These are phyloP conservation scores for Mycena albidolilacea DNA, from an alignment of 768 basidiomycete species.

Conservation along the genomic window DNA sequence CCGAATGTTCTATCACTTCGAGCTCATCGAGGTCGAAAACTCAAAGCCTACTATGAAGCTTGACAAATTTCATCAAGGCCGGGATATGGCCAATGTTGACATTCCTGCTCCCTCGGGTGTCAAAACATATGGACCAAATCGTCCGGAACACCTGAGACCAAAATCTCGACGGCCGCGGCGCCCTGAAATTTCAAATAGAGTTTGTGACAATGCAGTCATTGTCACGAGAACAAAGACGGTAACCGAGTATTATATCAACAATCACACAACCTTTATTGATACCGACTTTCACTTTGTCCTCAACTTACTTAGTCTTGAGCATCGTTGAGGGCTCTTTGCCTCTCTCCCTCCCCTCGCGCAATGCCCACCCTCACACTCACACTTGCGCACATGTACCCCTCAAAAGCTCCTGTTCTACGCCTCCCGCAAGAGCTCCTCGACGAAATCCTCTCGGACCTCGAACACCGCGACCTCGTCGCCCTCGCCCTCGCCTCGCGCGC, in stretches of 20 bases:
- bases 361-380: slow-evolving; percentile 11
- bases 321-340: not conserved
- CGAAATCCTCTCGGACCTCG: slow-evolving; percentile 61
- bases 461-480: slow-evolving; percentile 59
- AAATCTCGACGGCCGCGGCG: too few species aligned
- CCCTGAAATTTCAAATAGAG: not conserved
- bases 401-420: slow-evolving; percentile 43
- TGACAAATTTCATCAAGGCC: too few species aligned
- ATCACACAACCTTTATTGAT: slow-evolving; percentile 20
- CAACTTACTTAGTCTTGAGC: slow-evolving; percentile 8
- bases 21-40: not conserved
- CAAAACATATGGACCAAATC: too few species aligned
- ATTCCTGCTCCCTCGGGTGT: too few species aligned
- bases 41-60: too few species aligned
- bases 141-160: not conserved
- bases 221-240: slow-evolving; percentile 26
- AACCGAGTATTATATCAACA: slow-evolving; percentile 19
- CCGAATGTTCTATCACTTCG: not conserved
- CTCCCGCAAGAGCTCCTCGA: slow-evolving; percentile 66
- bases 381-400: not conserved
- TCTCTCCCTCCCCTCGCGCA: not conserved
- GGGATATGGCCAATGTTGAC: too few species aligned
- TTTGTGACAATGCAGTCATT: slow-evolving; percentile 21
- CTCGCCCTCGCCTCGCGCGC: slow-evolving; percentile 60
- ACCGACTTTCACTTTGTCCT: slow-evolving; percentile 30